Conservation (phyloP, 129 eudicot species). For the Saposhnikovia divaricata region DNA sequence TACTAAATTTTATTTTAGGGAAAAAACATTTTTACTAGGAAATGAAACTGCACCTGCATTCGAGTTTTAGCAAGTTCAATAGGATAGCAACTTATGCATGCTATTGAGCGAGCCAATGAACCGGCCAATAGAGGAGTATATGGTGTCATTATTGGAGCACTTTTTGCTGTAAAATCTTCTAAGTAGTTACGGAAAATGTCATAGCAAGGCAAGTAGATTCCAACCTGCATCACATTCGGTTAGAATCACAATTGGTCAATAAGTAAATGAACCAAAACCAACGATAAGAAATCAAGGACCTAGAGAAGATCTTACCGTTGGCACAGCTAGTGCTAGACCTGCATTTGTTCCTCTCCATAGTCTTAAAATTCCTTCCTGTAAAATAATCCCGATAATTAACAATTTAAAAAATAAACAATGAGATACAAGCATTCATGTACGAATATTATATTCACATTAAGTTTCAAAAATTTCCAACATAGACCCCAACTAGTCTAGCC, state of each 20-base stretch:
- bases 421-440: background rate
- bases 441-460: background rate
- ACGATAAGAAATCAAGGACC: background rate
- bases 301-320: slow-evolving; percentile 53
- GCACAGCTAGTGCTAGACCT: slow-evolving; percentile 88
- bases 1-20: no score
- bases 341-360: slow-evolving; percentile 99
- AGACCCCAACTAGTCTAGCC: background rate
- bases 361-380: slow-evolving; percentile 78
- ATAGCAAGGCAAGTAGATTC: slow-evolving; percentile 87
- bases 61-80: slow-evolving; percentile 96
- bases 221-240: slow-evolving; percentile 48
- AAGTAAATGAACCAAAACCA: background rate
- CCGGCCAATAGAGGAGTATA: slow-evolving; percentile 90
- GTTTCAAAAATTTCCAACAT: background rate
- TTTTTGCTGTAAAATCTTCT: slow-evolving; percentile 58
- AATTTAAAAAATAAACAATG: background rate
- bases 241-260: background rate
- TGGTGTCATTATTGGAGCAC: slow-evolving; percentile 69
- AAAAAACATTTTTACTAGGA: background rate
- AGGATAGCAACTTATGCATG: slow-evolving; percentile 92
- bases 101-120: slow-evolving; percentile 81
- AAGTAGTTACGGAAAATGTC: slow-evolving; percentile 70
- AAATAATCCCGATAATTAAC: slow-evolving; percentile 8
- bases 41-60: slow-evolving; percentile 68